Base-by-base conservation (phyloP, 2,329 filamentous ascomycete species). In the Fusarium sp. region DNA sequence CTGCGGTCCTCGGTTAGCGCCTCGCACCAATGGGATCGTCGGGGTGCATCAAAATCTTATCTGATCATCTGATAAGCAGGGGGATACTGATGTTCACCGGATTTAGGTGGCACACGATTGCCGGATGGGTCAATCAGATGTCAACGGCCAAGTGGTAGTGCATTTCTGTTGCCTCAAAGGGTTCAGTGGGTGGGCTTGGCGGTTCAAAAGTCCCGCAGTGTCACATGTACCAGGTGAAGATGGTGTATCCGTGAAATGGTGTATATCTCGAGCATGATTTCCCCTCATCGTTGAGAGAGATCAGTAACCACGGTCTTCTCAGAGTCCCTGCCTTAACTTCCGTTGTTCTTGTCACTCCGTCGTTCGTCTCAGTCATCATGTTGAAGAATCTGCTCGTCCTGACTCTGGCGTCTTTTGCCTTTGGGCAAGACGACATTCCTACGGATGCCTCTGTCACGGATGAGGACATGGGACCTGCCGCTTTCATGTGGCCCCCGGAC, bases 401-500 rank as follows among this genome's bases (percentile, higher is more conserved):
- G 27, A n/a, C 44, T 51, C 41, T 75, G 46, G 66, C 58, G 25
- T 56, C 66, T 6, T 37, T 60, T 16, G 73, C 52, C 37, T 45
- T 45, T 27, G 23, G 60, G 19, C 70, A 71, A 39, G 59, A 72
- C 29, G 66, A 64, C 9, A 45, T 46, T 27, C 69, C 69, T 31
- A 66, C 73, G 9, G 38, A 38, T 37, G 44, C 73, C 33, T 69
- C 37, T 42, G 73, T 69, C 25, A 66, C 54, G 15, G 66, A 74
- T 35, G 72, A 78, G n/a, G 77, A 80, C 38, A 84, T 84, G 81
- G 88, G 88, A 16, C 88, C 88, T 12, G 87, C 88, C 25, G 87
- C 86, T 15, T 89, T 91, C 76, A 81, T 90, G 79, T 91, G 89
- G 88, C 89, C 89, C 8, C 76, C 82, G 19, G 88, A 90, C 78